Evolutionary conservation across 495 filamentous ascomycete genomes (phyloP), one percentile per base, ranked within the genome.

Genomic region (Cercophora newfieldiana): DNA sequence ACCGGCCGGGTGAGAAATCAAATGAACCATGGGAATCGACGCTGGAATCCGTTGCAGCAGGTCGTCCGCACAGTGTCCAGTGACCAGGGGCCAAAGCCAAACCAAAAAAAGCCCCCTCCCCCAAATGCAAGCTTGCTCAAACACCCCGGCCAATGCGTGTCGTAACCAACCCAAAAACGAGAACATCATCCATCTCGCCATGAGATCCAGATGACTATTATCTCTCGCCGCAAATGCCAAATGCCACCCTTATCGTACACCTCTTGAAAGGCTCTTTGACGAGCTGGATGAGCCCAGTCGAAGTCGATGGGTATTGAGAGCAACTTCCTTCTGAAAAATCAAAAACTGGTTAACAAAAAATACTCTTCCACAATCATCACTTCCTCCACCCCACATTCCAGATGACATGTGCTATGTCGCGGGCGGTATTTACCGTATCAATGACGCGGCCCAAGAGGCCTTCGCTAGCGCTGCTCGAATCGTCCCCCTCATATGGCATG

Each of bases 351-450:
- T 77, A 77, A 74, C 68, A 74, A 72, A 59, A 72, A 67, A 67
- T 51, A 66, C 59, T 72, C 74, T 65, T 61, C 57, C 66, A 59
- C 53, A 63, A 68, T 31, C 29, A 62, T 90, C 72, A 93, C 68
- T 87, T 83, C 69, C 91, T 86, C 95, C 94, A 97, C 37, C 94
- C 94, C 61, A 98, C 95, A 74, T 99, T 99, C 94, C 93, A 96
- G 68, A 98, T 92, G 44, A 98, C 93, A 80, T 96, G 92, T 44
- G 90, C 93, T 69, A 99, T 99, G 70, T 99, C 95, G 68, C 89
- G 89, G 50, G 94, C 94, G 7, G 94, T 98, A 80, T 99, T 97
- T 71, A 99, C 91, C 49, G 93, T 95, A 75, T 98, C 92, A 72
- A 95, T 88, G 24, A 97, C 89, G 67, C 89, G 86, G 64, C 92